Evolutionary conservation across 2,329 filamentous ascomycete genomes (phyloP).

Genomic region (Xylaria arbuscula): DNA sequence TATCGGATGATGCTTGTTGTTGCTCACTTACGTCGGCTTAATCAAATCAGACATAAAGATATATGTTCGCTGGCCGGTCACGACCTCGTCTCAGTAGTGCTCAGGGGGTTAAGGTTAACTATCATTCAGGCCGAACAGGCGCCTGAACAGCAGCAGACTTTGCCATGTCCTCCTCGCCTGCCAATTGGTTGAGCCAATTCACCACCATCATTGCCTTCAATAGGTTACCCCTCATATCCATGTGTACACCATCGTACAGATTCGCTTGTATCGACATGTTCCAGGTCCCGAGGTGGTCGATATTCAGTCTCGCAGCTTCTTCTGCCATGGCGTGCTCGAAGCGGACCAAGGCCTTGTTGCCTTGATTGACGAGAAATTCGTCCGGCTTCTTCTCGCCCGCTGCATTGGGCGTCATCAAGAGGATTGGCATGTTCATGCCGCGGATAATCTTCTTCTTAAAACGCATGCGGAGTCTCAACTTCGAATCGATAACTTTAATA

Average conservation of each 20-base stretch:
- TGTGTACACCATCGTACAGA: constrained; percentile 60
- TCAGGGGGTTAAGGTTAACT: background rate
- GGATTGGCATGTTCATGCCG: constrained; percentile 41
- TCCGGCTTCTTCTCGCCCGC: constrained; percentile 59
- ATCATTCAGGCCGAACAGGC: background rate
- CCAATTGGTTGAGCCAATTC: constrained; percentile 58
- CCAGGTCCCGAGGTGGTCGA: constrained; percentile 62
- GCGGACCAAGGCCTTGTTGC: constrained; percentile 59
- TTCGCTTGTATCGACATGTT: constrained; percentile 62
- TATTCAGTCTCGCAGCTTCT: constrained; percentile 51
- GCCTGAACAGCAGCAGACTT: background rate
- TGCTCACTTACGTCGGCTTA: background rate
- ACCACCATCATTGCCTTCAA: constrained; percentile 62
- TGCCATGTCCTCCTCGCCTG: constrained; percentile 27
- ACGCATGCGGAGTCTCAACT: constrained; percentile 38
- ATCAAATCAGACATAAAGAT: background rate
- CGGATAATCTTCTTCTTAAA: constrained; percentile 29
- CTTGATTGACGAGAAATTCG: constrained; percentile 58
- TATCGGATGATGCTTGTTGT: background rate
- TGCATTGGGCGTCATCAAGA: constrained; percentile 59
- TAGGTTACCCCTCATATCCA: constrained; percentile 60
- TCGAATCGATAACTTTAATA: constrained; percentile 47
- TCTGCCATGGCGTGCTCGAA: constrained; percentile 56
- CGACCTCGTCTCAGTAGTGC: background rate
- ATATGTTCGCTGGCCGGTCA: background rate